Conservation (phyloP, 148 eudicot genomes). For the Cornus florida region DNA sequence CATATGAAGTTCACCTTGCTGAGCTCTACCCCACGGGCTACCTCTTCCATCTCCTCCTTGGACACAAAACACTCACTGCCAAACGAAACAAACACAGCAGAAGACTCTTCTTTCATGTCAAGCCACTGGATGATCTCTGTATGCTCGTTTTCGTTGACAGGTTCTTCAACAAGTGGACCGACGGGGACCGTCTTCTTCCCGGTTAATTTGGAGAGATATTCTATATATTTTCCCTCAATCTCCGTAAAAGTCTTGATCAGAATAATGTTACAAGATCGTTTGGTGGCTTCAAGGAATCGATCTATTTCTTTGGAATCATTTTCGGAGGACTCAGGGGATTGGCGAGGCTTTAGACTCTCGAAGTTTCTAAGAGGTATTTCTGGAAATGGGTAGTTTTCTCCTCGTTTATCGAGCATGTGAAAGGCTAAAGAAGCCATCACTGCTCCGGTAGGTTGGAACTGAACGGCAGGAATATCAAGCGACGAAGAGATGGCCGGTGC, state of each 20-base stretch:
- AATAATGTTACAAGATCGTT: slow-evolving; percentile 2
- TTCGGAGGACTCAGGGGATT: neutral
- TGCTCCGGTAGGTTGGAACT: slow-evolving; percentile 12
- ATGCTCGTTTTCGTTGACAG: neutral
- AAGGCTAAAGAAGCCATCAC: slow-evolving; percentile 1
- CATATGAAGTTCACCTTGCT: slow-evolving; percentile 33
- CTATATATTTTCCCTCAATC: slow-evolving; percentile 30
- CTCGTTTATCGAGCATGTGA: neutral
- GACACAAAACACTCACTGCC: slow-evolving; percentile 32
- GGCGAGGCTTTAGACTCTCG: too few relatives aligned
- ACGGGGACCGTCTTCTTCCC: slow-evolving; percentile 18
- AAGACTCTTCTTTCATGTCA: slow-evolving; percentile 15
- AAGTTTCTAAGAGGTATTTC: neutral
- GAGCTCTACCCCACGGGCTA: slow-evolving; percentile 32
- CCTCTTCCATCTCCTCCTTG: slow-evolving; percentile 27
- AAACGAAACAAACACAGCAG: slow-evolving; percentile 33
- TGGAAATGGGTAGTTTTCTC: slow-evolving; percentile 19
- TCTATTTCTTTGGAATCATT: neutral
- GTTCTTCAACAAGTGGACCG: slow-evolving; percentile 27
- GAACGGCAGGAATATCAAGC: slow-evolving; percentile 12
- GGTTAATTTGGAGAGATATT: slow-evolving; percentile 5
- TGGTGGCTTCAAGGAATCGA: neutral
- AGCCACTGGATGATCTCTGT: slow-evolving; percentile 26
- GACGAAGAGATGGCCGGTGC: neutral
- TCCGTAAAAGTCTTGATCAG: slow-evolving; percentile 22